Conservation (phyloP, 1,139 yeast genomes). For the Sugiyamaella xylanicola region DNA sequence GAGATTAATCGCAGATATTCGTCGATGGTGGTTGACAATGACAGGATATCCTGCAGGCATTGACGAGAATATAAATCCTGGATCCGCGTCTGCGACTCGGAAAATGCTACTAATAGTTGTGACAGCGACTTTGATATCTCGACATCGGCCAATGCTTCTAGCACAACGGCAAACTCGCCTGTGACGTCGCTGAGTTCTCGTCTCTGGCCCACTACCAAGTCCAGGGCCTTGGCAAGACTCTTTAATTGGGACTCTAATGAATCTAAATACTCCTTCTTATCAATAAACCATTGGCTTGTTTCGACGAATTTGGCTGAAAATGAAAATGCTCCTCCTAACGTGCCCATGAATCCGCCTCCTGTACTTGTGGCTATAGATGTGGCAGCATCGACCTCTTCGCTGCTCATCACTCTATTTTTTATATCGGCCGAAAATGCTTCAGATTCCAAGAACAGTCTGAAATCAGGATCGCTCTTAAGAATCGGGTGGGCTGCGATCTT, state of each 20-base stretch:
- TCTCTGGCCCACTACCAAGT: slow-evolving; percentile 72
- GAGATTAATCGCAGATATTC: slow-evolving; percentile 81
- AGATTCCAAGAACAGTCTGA: slow-evolving; percentile 74
- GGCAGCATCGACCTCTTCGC: slow-evolving; percentile 35
- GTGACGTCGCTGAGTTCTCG: slow-evolving; percentile 68
- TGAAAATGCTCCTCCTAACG: slow-evolving; percentile 57
- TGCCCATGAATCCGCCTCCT: slow-evolving; percentile 58
- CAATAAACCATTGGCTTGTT: slow-evolving; percentile 74
- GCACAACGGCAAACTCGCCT: slow-evolving; percentile 59
- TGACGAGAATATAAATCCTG: slow-evolving; percentile 77
- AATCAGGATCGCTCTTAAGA: slow-evolving; percentile 72
- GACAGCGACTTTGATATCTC: slow-evolving; percentile 74
- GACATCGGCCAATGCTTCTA: slow-evolving; percentile 64
- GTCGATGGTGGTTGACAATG: slow-evolving; percentile 84
- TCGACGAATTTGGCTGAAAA: slow-evolving; percentile 64
- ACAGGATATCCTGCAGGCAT: slow-evolving; percentile 81
- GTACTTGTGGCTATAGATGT: slow-evolving; percentile 7
- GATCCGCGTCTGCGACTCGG: slow-evolving; percentile 69
- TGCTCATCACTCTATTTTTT: slow-evolving; percentile 32
- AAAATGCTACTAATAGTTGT: slow-evolving; percentile 63
- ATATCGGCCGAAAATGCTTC: slow-evolving; percentile 64
- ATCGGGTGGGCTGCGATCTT: slow-evolving; percentile 61
- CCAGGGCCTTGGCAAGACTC: slow-evolving; percentile 70
- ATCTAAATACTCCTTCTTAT: slow-evolving; percentile 69
- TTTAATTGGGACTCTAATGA: slow-evolving; percentile 72